Base-by-base conservation (phyloP, 192 early-diverging fungal species). In the Umbelopsis sp. region DNA sequence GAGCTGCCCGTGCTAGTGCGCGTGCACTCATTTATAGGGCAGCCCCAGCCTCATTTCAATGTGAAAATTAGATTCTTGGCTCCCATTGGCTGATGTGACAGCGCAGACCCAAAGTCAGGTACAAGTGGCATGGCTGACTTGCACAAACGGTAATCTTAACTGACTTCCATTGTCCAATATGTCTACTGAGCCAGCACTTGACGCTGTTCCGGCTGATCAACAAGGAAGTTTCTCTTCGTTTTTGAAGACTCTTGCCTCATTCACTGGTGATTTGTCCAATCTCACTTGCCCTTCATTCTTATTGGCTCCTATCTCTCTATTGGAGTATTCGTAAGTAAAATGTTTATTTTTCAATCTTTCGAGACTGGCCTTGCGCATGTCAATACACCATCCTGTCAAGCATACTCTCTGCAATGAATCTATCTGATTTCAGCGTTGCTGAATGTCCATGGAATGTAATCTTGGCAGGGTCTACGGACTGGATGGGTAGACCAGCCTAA, bases 281-380 rank as follows among this genome's bases (percentile, higher is more conserved):
- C 79, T 94, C 52, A 93, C 93, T 3, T 92, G 91, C 74, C 93
- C 93, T 51, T 88, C 90, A 46, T 94, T 93, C 70, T 71, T 94
- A 9, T 79, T 94, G 45, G 89, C 87, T 53, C 90, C 91, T 65
- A 86, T 87, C 61, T 93, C 91, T 69, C 77, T 93, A 47, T 84
- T 94, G 35, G 93, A 94, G 70, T 94, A 94, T 79, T 88, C 82
- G 88, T 82, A 79, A 71, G 76, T 77, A n/a, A 30, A 30, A 25
- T 11, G 16, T 23, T 25, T 52, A 12, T 3, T 69, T 33, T 8
- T 50, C 22, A 11, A 35, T 15, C 33, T 10, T 20, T 4, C 5
- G 48, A 49, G 20, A 13, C 4, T 4, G 12, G 6, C 18, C 37
- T 41, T 41, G 37, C 10, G 37, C 37, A 4, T 41, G 37, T 41